Evolutionary conservation across 768 basidiomycete species (phyloP), one percentile per base, ranked within the genome.

Genomic region (Lentinula detonsa): DNA sequence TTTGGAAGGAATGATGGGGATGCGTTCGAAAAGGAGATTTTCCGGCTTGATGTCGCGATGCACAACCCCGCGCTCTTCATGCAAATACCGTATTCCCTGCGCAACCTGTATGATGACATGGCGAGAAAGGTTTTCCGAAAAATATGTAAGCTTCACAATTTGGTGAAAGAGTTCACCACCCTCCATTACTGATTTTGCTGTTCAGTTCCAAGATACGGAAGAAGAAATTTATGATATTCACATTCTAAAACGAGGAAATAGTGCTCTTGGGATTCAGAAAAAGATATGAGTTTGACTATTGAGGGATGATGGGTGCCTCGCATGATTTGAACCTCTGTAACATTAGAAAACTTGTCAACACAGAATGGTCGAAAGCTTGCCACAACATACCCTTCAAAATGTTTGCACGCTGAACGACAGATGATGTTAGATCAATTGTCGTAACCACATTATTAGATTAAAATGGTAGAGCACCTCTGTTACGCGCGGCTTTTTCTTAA

Each of bases 21-120:
- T 96, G 18, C 87, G 84, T 54, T 95, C 90, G 70, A 98, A 99
- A 1, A 99, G 79, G 15, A 99, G 78, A 71, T 98, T 99, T 70
- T 98, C 97, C 1, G 97, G 97, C 71, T 99, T 99, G 79, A 99
- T 99, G 70, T 99, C 97, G 39, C 97, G 92, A 72, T 99, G 97
- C 2, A 98, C 95, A 34, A 99, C 95, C 9, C 97, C 97, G 18
- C 93, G 88, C 72, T 98, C 97, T 72, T 98, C 95, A 71, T 99
- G 97, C 7, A 99, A 82, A 74, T 98, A 93, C 28, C 91, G 85
- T 51, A 99, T 98, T 18, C 92, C 97, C 15, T 93, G 83, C 0
- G 93, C 93, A 28, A 97, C 95, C 75, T 99, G 97, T 0, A 97
- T 77, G 66, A 99, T 98, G 68, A 98, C 95, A 71, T 98, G 97